Conservation (phyloP, 805 yeast genomes). For the Yamadazyma sp. region DNA sequence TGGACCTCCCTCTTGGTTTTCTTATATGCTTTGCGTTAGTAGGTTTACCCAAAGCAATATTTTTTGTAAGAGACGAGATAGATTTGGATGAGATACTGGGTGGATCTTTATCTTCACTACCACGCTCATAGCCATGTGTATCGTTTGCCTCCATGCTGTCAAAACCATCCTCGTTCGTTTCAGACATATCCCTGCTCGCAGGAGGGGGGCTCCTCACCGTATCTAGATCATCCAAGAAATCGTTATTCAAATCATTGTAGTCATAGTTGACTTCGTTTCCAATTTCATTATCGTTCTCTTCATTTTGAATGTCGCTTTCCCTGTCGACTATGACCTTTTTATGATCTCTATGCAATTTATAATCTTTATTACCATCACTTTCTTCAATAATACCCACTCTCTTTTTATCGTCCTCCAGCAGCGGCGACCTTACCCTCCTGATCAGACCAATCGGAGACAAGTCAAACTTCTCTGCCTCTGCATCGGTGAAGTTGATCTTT, state of each 20-base stretch:
- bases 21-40: constrained; percentile 6
- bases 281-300: constrained; percentile 4
- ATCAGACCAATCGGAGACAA: constrained; percentile 26
- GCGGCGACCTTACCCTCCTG: constrained; percentile 22
- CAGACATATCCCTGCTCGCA: neutral
- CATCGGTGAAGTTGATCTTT: constrained; percentile 36
- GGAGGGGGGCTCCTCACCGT: constrained; percentile 5
- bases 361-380: neutral
- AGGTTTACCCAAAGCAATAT: constrained; percentile 31
- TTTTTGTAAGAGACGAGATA: constrained; percentile 28
- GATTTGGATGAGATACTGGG: constrained; percentile 8
- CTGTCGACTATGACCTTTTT: too few relatives aligned
- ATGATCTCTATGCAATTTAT: too few relatives aligned
- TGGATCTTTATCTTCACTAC: neutral
- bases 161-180: neutral
- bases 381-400: too few relatives aligned
- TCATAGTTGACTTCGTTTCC: constrained; percentile 15
- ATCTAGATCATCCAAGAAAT: constrained; percentile 8
- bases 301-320: neutral
- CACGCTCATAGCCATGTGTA: too few relatives aligned
- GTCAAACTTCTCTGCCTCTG: constrained; percentile 31
- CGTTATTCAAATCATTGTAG: constrained; percentile 18
- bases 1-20: constrained; percentile 10
- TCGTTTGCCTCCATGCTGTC: too few relatives aligned
- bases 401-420: too few relatives aligned